Base-by-base conservation (phyloP, 768 basidiomycete species). In the Pleurotus pulmonarius region DNA sequence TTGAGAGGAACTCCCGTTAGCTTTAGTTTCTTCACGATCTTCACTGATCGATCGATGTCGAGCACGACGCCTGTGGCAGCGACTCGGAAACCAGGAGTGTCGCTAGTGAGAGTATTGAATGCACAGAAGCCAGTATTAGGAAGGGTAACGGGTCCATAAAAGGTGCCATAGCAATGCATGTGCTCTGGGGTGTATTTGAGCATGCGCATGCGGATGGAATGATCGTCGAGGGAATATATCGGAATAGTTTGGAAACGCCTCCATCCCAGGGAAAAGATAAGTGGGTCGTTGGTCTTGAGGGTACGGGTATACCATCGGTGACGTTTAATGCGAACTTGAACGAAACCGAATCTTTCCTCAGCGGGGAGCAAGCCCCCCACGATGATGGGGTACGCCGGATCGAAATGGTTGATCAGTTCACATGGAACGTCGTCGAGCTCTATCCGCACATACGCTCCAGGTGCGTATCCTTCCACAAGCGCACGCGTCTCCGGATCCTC, bases 181-280 rank as follows among this genome's bases (percentile, higher is more conserved):
- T 99, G 97, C 73, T 99, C 97, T 0, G 97, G 97, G 0, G 97
- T 98, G 69, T 99, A 99, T 74, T 99, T 99, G 74, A 99, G 89
- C 88, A 98, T 91, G 37, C 97, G 92, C 87, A 98, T 97, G 15
- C 97, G 90, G 62, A 98, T 96, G 8, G 90, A 93, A 67, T 97
- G 95, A 71, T 99, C 97, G 68, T 99, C 97, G 18, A 99, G 76
- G 16, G 94, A 94, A 72, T 98, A 99, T 60, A 98, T 88, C 2
- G 97, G 97, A 4, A 96, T 77, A 0, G 84, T 89, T 70, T 99
- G 97, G 78, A 98, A 99, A 37, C 97, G 82, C 48, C 97, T 77
- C 97, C 97, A 99, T 15, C 97, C 97, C n/a, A 98, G 75, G 1
- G 94, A 97, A 73, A 98, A 83, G 60, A 98, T 90, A 56, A 99